Percentiles rank a stretch among this genome's conserved stretches.
These are phyloP conservation scores for Ceratobasidium sp. DNA, from an alignment of 1,284 basidiomycete genomes.

Conservation along the genomic window DNA sequence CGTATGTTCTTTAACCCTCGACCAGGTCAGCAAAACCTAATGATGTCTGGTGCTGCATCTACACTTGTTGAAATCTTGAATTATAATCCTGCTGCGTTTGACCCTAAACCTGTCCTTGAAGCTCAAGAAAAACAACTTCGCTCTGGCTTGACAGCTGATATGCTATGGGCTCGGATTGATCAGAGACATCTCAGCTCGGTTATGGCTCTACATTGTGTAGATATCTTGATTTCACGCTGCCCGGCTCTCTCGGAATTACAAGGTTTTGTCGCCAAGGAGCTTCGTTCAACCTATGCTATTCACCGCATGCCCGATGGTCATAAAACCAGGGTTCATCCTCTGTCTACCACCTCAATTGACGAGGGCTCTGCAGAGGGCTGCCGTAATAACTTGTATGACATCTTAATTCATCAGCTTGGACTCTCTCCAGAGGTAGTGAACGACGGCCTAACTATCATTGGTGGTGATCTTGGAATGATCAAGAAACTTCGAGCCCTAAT, in stretches of 20 bases:
- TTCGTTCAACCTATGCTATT: not conserved
- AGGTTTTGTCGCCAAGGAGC: not conserved
- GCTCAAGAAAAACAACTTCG: not conserved
- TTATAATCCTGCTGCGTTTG: not conserved
- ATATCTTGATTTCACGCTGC: not conserved
- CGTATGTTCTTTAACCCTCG: not conserved
- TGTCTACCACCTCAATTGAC: not conserved
- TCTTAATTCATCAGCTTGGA: conserved; percentile 25
- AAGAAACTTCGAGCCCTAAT: conserved; percentile 45
- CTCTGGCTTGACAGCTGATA: not conserved
- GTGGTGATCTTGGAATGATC: conserved; percentile 44
- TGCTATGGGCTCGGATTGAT: not conserved
- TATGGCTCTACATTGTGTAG: not conserved
- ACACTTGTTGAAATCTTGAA: not conserved
- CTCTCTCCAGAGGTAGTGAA: conserved; percentile 32
- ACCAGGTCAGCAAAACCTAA: not conserved
- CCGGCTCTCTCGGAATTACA: not conserved
- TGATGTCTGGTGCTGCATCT: conserved; percentile 5
- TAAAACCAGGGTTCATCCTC: not conserved
- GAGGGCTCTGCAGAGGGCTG: conserved; percentile 1
- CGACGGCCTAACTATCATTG: conserved; percentile 38
- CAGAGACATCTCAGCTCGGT: not conserved
- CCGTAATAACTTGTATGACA: conserved; percentile 6
- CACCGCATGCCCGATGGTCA: not conserved
- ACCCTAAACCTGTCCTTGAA: not conserved